A percentile compares a stretch with the other conserved stretches of the same genome.
Evolutionary conservation across 805 yeast species (phyloP).

Genomic region (Teunomyces atbi): DNA sequence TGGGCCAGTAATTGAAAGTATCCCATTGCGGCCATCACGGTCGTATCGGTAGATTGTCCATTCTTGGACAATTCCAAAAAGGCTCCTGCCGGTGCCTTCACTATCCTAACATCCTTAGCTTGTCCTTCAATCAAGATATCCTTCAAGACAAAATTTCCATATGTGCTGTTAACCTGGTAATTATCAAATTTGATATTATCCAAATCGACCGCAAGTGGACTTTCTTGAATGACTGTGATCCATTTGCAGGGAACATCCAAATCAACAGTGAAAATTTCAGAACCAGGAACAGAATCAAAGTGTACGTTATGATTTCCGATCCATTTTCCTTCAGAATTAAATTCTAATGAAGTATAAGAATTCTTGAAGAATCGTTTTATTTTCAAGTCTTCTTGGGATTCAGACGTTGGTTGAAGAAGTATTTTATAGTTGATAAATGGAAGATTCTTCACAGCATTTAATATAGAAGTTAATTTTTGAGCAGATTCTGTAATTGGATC

Average conservation of each 20-base stretch:
- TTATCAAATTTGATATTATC: conserved; percentile 55
- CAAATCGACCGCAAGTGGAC: conserved; percentile 46
- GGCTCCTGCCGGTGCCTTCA: conserved; percentile 49
- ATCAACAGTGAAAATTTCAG: conserved; percentile 51
- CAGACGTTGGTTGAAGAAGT: conserved; percentile 55
- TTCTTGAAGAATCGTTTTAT: conserved; percentile 61
- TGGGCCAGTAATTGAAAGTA: conserved; percentile 74
- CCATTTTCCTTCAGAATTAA: conserved; percentile 24
- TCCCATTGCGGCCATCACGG: conserved; percentile 77
- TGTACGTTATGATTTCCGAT: conserved; percentile 20
- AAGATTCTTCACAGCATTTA: conserved; percentile 37
- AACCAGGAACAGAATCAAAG: conserved; percentile 49
- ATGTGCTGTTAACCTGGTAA: conserved; percentile 31
- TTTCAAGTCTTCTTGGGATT: conserved; percentile 37
- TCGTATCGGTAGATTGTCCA: conserved; percentile 48
- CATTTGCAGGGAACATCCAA: conserved; percentile 65
- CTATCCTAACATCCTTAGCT: conserved; percentile 45
- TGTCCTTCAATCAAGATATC: conserved; percentile 69
- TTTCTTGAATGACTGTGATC: conserved; percentile 56
- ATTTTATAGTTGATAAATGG: conserved; percentile 54
- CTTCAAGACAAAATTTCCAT: conserved; percentile 50
- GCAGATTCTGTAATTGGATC: conserved; percentile 74
- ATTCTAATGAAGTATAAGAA: conserved; percentile 34
- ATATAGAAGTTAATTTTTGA: conserved; percentile 57
- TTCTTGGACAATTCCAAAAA: conserved; percentile 38